Base-by-base conservation (phyloP, 768 basidiomycete species). In the Lentinus brumalis region DNA sequence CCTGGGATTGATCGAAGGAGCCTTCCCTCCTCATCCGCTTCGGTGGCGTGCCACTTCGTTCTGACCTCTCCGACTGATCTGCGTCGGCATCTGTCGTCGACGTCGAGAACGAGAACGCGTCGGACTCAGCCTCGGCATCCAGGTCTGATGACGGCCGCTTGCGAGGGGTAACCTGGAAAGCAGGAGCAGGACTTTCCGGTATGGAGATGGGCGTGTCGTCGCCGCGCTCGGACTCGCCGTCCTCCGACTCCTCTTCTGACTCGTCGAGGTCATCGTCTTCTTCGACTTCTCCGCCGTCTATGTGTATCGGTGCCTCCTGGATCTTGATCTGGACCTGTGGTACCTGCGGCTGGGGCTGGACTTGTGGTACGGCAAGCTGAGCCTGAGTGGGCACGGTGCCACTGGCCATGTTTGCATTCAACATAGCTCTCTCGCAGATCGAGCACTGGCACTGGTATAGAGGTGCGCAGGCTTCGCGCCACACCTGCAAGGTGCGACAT, bases 381-480 rank as follows among this genome's bases (percentile, higher is more conserved):
- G 67, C 66, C 12, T 75, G 74, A 49, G 67, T 60, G 40, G 65
- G 69, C 5, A 75, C 72, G 32, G 71, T 70, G 53, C 74, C 75
- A 4, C 76, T 72, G 26, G 74, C 74, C 31, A 79, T 76, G 59
- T 83, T 85, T 5, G 81, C 83, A 50, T 76, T 75, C 29, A 79
- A 71, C 70, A 83, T 81, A 8, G 89, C 85, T 29, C 90, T 84
- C 63, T 89, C 84, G 70, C 89, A 91, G 42, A 91, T 85, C n/a
- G 79, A 77, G 70, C 89, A 91, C 53, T 83, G 80, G 69, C 89
- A 91, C 46, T 87, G 84, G 69, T 86, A 91, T 45, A 91, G 64
- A 0, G 88, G 89, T 4, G 82, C 78, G 70, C 86, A 89, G 0
- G 88, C 89, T 60, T 91, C 88, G 41, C 87, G 79, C 89, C 89